Conservation (phyloP, 768 basidiomycete genomes). For the Termitomyces sp. region DNA sequence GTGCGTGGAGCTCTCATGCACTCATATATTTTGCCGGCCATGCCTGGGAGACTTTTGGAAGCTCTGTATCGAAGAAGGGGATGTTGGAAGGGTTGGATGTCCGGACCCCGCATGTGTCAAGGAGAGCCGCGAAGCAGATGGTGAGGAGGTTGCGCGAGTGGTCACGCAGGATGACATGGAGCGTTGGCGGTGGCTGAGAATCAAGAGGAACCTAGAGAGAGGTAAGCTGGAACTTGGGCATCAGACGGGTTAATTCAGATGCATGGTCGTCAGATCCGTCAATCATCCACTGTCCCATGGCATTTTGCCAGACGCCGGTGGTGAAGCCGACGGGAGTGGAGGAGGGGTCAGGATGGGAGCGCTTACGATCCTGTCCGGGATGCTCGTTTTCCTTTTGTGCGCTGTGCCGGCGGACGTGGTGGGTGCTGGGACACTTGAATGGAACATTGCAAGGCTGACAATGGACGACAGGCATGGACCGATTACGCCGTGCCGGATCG, state of each 20-base stretch:
- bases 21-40: slow-evolving; percentile 79
- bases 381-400: slow-evolving; percentile 83
- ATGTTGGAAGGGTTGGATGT: slow-evolving; percentile 72
- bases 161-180: slow-evolving; percentile 59
- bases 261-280: slow-evolving; percentile 54
- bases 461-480: slow-evolving; percentile 70
- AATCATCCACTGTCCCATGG: slow-evolving; percentile 77
- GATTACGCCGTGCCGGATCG: slow-evolving; percentile 64
- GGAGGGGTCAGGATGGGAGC: slow-evolving; percentile 66
- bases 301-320: slow-evolving; percentile 79
- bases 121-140: slow-evolving; percentile 48
- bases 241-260: not conserved
- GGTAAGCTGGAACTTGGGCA: slow-evolving; percentile 40
- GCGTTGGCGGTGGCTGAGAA: slow-evolving; percentile 77
- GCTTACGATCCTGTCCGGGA: slow-evolving; percentile 63
- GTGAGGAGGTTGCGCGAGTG: slow-evolving; percentile 71
- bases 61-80: slow-evolving; percentile 76
- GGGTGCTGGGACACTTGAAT: slow-evolving; percentile 13
- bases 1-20: slow-evolving; percentile 67
- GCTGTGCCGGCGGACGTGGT: slow-evolving; percentile 82
- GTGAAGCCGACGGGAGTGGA: slow-evolving; percentile 46
- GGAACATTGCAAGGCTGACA: slow-evolving; percentile 5
- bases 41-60: slow-evolving; percentile 84
- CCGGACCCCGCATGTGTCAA: slow-evolving; percentile 82
- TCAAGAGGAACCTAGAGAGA: slow-evolving; percentile 68